Conservation (phyloP, 2,329 filamentous ascomycete species). For the Nectriaceae sp. region DNA sequence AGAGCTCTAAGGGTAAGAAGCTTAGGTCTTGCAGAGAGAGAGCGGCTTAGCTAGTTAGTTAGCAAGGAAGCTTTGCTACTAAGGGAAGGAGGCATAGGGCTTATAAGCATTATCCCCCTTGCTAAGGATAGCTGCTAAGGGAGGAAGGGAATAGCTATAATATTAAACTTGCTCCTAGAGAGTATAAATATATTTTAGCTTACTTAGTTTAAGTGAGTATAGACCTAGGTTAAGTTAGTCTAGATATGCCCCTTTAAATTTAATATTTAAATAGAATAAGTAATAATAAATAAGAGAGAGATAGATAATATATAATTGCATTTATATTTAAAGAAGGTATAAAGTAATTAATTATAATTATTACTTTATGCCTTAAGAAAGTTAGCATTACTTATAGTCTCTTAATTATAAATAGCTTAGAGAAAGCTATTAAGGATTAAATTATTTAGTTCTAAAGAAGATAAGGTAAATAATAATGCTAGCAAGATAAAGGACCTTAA, state of each 20-base stretch:
- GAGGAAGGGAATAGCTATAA: neutral
- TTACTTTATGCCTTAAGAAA: neutral
- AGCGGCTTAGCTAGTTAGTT: conserved; percentile 4
- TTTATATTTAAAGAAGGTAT: neutral
- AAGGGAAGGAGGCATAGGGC: conserved; percentile 1
- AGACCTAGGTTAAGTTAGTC: neutral
- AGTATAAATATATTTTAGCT: neutral
- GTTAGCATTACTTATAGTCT: no score
- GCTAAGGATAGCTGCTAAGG: neutral
- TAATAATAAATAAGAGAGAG: neutral
- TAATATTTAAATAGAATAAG: no score
- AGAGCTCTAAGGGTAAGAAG: neutral
- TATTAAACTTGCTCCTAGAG: conserved; percentile 1
- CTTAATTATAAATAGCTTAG: no score
- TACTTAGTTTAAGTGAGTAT: neutral
- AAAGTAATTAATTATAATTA: neutral
- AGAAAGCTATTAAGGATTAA: no score
- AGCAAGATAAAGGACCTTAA: no score
- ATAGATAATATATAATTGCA: neutral
- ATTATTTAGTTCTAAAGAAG: neutral
- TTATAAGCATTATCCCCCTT: neutral
- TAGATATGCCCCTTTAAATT: no score
- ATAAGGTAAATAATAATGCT: neutral
- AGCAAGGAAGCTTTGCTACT: conserved; percentile 6
- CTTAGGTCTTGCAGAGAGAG: conserved; percentile 7